phyloP scores from a whole-genome alignment of 1,284 basidiomycete genomes.

The Prillingera fragicola region DNA sequence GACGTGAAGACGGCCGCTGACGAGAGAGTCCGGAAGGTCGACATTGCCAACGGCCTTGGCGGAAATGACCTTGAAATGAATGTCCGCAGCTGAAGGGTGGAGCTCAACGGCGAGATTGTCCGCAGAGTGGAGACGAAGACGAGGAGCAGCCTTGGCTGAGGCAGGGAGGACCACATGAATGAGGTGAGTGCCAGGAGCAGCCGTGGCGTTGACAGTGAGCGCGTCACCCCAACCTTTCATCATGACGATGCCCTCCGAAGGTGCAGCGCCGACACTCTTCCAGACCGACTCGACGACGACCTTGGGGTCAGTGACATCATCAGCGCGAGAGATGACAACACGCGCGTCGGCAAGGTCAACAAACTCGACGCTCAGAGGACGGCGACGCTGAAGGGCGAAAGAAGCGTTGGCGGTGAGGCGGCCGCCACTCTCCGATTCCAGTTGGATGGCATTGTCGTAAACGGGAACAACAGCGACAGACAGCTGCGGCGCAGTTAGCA shows the following conservation, averaged over 20 bases:
- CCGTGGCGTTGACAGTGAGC: conserved; percentile 12
- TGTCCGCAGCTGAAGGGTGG: conserved; percentile 16
- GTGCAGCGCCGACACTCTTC: background rate
- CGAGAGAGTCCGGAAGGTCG: conserved; percentile 6
- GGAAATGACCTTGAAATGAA: conserved; percentile 15
- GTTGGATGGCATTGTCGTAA: background rate
- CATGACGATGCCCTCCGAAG: conserved; percentile 7
- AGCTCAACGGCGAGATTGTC: conserved; percentile 16
- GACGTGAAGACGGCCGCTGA: conserved; percentile 11
- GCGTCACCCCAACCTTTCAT: conserved; percentile 5
- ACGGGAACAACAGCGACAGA: background rate
- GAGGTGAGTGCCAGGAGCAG: conserved; percentile 9
- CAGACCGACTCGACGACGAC: conserved; percentile 25
- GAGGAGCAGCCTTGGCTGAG: conserved; percentile 6
- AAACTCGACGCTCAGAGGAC: conserved; percentile 13
- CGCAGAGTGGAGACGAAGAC: conserved; percentile 12
- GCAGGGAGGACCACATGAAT: conserved; percentile 24
- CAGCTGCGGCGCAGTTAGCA: conserved; percentile 1
- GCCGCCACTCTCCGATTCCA: background rate
- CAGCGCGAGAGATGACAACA: conserved; percentile 21
- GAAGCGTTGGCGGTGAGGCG: conserved; percentile 23
- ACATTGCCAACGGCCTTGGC: conserved; percentile 17
- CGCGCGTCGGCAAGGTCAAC: conserved; percentile 10
- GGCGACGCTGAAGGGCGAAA: conserved; percentile 10
- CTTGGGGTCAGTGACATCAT: conserved; percentile 5